Evolutionary conservation across 345 rosid species (phyloP), one percentile per base, ranked within the genome.

Genomic region (Gossypium stocksii): DNA sequence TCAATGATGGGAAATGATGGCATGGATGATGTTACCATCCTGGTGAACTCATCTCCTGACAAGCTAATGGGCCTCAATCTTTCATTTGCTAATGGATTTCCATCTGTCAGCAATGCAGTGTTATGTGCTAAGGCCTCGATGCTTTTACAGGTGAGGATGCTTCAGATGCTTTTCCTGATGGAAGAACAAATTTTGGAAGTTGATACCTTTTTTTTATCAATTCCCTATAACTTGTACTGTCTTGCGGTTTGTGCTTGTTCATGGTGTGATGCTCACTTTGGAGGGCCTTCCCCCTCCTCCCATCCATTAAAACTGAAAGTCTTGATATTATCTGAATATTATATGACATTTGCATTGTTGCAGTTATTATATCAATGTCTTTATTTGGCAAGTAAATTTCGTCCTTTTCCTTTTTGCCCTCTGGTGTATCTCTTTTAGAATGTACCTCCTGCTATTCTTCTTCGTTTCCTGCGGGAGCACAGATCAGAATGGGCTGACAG

Each of bases 401-500:
- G 12, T 27, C 34, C 20, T 58, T 20, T 0, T 34, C 27, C 19
- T 64, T 59, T 48, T 64, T 54, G 9, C 3, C 2, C 9, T 64
- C 22, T 25, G 46, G 51, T 43, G 4, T 59, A 74, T 23, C 62
- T 66, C 70, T 70, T 78, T 38, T 85, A 96, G 99, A 93, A 96
- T 66, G 97, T 96, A 49, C 97, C 97, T 83, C 99, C 99, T n/a
- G 97, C 87, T 5, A 93, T 93, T 53, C 97, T 96, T 51, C 98
- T 96, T 13, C 86, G 98, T 78, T 96, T 96, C 78, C 82, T 96
- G 81, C 88, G 97, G 48, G 99, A 96, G 84, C 99, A 96, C 68
- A 86, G 99, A 76, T 96, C 99, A 58, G 99, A 96, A 82, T 96
- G 99, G 99, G 98, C 98, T 8, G 99, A 96, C 80, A 93, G 91